Conservation (phyloP, 257 asterid species). For the Hygrophila difformis region DNA sequence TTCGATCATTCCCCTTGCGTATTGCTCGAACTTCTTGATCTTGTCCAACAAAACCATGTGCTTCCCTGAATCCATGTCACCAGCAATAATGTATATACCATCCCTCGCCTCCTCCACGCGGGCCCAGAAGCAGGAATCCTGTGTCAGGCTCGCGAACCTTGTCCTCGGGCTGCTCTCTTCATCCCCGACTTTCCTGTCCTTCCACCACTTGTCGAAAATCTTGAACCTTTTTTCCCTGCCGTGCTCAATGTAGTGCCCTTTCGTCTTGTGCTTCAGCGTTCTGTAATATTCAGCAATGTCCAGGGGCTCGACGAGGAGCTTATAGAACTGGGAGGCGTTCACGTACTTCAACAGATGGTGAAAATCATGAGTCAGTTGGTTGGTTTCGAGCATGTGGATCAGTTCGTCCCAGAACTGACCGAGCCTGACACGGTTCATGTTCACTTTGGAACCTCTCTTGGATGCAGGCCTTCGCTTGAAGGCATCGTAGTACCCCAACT, state of each 20-base stretch:
- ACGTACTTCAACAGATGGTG: conserved; percentile 49
- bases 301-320: conserved; percentile 65
- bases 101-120: conserved; percentile 62
- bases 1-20: conserved; percentile 43
- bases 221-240: conserved; percentile 59
- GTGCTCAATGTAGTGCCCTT: conserved; percentile 50
- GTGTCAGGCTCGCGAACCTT: conserved; percentile 51
- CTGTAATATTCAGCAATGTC: conserved; percentile 69
- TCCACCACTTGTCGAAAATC: conserved; percentile 71
- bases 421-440: conserved; percentile 45
- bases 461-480: conserved; percentile 59
- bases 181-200: conserved; percentile 30
- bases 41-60: conserved; percentile 23
- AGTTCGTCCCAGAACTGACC: conserved; percentile 49
- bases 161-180: conserved; percentile 34
- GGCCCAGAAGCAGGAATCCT: conserved; percentile 82
- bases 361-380: conserved; percentile 54
- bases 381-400: conserved; percentile 39
- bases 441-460: conserved; percentile 34
- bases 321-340: conserved; percentile 55
- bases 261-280: conserved; percentile 31
- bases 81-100: conserved; percentile 18
- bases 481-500: conserved; percentile 59
- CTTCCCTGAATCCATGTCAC: conserved; percentile 29
- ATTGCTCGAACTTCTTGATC: conserved; percentile 39